Evolutionary conservation across 1,139 yeast genomes (phyloP).

Genomic region (Taiozyma sp.): DNA sequence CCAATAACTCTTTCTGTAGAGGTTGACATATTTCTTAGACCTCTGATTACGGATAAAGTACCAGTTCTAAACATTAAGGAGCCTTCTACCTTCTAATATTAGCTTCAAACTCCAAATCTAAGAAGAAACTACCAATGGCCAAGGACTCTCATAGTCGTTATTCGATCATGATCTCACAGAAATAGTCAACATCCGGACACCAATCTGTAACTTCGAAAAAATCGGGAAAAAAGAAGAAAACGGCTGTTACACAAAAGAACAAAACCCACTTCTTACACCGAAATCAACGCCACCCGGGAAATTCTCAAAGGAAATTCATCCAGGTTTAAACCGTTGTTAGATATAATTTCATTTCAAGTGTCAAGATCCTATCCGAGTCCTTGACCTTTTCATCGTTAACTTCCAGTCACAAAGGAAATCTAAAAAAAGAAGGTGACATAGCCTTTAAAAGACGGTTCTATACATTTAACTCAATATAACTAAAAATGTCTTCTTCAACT

Average conservation of each 20-base stretch:
- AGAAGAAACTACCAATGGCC: too few species aligned
- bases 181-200: not conserved
- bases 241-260: not conserved
- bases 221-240: not conserved
- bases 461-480: not conserved
- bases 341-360: too few species aligned
- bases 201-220: not conserved
- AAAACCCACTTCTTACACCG: not conserved
- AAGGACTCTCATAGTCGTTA: too few species aligned
- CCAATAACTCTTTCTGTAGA: conserved; percentile 27
- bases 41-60: not conserved
- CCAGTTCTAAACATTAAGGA: not conserved
- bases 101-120: too few species aligned
- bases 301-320: not conserved
- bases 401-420: not conserved
- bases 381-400: too few species aligned
- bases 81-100: too few species aligned
- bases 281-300: not conserved
- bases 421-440: not conserved
- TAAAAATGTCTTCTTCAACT: conserved; percentile 65
- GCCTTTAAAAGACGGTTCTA: not conserved
- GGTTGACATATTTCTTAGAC: conserved; percentile 18
- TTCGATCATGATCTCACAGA: not conserved
- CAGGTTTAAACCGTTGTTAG: not conserved
- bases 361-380: too few species aligned